phyloP scores from a whole-genome alignment of 805 yeast species.

The Pichia insulana region DNA sequence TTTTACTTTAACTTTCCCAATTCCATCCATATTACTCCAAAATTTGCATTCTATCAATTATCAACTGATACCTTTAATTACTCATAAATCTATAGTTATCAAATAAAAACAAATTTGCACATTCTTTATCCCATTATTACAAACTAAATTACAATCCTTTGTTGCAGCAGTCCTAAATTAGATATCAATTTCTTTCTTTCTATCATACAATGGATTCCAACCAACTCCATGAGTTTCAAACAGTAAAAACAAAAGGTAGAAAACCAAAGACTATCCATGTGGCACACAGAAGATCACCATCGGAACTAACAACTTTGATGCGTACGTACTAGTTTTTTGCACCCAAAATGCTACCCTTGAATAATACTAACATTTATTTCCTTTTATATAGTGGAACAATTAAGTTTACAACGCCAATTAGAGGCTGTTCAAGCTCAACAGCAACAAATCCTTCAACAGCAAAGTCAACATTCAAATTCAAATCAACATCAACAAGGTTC shows the following conservation, averaged over 20 bases:
- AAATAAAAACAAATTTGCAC: no score
- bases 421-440: conserved; percentile 89
- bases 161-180: no score
- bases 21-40: no score
- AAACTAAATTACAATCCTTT: no score
- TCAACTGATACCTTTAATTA: no score
- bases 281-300: conserved; percentile 96
- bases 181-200: no score
- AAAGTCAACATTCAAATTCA: conserved; percentile 40
- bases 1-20: no score
- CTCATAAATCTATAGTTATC: no score
- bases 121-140: no score
- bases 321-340: conserved; percentile 39
- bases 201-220: not conserved
- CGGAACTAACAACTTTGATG: conserved; percentile 88
- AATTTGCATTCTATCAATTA: no score
- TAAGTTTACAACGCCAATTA: conserved; percentile 82
- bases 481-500: conserved; percentile 21
- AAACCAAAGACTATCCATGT: conserved; percentile 66
- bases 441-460: conserved; percentile 75
- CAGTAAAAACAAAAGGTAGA: conserved; percentile 26
- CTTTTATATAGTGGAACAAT: conserved; percentile 54
- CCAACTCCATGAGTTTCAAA: conserved; percentile 15
- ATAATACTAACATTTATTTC: conserved; percentile 5
- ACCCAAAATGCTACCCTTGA: no score